Evolutionary conservation across 1,284 basidiomycete species (phyloP).

Genomic region (Microbotryum intermedium): DNA sequence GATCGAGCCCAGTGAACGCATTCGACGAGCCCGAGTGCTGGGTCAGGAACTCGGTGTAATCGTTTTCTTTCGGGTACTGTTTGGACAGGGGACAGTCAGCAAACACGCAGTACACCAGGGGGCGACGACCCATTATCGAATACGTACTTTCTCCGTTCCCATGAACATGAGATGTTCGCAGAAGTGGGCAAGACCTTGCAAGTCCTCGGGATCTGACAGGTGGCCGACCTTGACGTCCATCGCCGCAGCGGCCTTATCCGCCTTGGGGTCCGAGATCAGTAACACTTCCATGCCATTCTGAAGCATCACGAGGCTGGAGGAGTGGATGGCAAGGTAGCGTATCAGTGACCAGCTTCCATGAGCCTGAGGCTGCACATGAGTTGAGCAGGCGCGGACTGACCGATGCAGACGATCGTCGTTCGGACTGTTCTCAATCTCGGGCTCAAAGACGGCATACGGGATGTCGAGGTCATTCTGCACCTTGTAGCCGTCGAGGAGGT

Average conservation of each 20-base stretch:
- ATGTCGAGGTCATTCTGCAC: constrained; percentile 3
- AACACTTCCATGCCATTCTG: constrained; percentile 81
- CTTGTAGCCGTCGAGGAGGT: constrained; percentile 13
- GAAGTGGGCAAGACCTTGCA: constrained; percentile 49
- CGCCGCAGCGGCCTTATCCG: constrained; percentile 92
- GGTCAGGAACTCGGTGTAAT: constrained; percentile 81
- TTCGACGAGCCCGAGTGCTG: constrained; percentile 88
- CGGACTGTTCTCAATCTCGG: constrained; percentile 62
- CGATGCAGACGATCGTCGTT: constrained; percentile 68
- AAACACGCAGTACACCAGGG: not conserved
- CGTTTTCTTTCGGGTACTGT: constrained; percentile 82
- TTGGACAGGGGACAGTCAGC: not conserved
- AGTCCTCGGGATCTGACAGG: constrained; percentile 65
- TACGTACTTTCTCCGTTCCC: constrained; percentile 47
- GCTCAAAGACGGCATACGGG: constrained; percentile 49
- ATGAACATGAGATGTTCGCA: constrained; percentile 96
- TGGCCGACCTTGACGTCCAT: constrained; percentile 94
- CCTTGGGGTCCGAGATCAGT: constrained; percentile 73
- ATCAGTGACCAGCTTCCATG: not conserved
- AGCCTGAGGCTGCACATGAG: not conserved
- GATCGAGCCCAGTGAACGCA: constrained; percentile 85
- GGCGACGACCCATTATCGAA: not conserved
- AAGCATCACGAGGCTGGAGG: constrained; percentile 59
- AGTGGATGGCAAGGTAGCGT: constrained; percentile 21
- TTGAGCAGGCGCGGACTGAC: not conserved